A percentile compares a stretch with the other conserved stretches of the same genome.
phyloP scores from a whole-genome alignment of 768 basidiomycete species.

The Psilocybe tampanensis region DNA sequence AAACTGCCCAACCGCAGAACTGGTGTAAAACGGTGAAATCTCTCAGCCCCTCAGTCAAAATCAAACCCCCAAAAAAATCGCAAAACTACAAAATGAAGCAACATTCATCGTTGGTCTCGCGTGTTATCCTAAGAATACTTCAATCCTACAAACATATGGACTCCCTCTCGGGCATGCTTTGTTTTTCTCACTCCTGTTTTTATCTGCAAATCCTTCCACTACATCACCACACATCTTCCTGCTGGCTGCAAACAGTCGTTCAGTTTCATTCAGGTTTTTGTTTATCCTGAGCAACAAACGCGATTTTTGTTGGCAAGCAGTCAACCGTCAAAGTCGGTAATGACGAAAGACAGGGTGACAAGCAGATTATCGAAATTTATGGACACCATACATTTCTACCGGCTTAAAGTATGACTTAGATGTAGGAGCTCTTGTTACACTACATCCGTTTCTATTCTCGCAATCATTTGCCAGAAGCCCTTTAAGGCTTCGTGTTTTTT shows the following conservation, averaged over 20 bases:
- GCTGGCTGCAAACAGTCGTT: conserved; percentile 7
- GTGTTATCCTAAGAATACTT: conserved; percentile 12
- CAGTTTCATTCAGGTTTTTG: conserved; percentile 17
- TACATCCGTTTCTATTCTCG: neutral
- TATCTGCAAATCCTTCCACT: neutral
- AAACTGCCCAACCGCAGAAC: conserved; percentile 54
- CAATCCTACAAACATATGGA: conserved; percentile 14
- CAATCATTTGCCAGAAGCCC: conserved; percentile 4
- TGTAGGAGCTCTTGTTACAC: conserved; percentile 15
- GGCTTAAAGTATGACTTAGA: conserved; percentile 13
- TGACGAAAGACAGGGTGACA: conserved; percentile 4
- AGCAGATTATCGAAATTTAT: conserved; percentile 8
- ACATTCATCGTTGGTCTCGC: conserved; percentile 2
- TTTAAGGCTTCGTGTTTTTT: conserved; percentile 1
- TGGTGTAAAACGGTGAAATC: conserved; percentile 37
- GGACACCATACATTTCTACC: conserved; percentile 8
- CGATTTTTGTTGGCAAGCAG: conserved; percentile 1
- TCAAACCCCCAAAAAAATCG: conserved; percentile 5
- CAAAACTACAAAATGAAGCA: conserved; percentile 1
- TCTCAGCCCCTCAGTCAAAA: neutral
- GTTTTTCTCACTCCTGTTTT: conserved; percentile 7
- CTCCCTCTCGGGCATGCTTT: conserved; percentile 14
- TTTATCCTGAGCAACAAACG: conserved; percentile 17
- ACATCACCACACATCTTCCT: conserved; percentile 9
- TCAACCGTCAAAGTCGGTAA: neutral